Evolutionary conservation across 2,329 filamentous ascomycete species (phyloP).

Genomic region (Clonostachys rosea): DNA sequence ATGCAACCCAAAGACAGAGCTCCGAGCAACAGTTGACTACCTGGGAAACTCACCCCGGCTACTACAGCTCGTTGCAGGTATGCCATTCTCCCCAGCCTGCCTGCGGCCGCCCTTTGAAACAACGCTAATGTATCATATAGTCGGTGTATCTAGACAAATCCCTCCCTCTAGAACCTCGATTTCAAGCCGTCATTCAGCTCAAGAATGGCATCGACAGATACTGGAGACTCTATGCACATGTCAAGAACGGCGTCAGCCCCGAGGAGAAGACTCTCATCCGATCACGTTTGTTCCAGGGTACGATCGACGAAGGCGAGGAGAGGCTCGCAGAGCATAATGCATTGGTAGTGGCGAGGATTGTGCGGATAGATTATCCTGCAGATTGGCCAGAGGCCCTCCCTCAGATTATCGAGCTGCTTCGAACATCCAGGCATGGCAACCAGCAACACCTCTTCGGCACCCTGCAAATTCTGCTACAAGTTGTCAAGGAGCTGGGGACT

Average conservation of each 20-base stretch:
- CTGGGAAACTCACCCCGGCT: conserved; percentile 65
- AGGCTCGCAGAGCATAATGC: conserved; percentile 84
- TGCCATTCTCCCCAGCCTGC: conserved; percentile 1
- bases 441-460: conserved; percentile 65
- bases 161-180: conserved; percentile 72
- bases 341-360: conserved; percentile 79
- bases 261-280: conserved; percentile 77
- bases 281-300: conserved; percentile 68
- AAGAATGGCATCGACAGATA: conserved; percentile 96
- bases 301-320: conserved; percentile 70
- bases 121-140: conserved; percentile 30
- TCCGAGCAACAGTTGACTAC: conserved; percentile 66
- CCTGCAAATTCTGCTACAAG: conserved; percentile 73
- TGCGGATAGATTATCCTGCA: conserved; percentile 81
- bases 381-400: conserved; percentile 71
- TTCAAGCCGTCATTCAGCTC: conserved; percentile 87
- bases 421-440: conserved; percentile 44
- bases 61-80: conserved; percentile 67
- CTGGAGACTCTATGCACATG: conserved; percentile 64
- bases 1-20: conserved; percentile 59
- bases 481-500: conserved; percentile 86
- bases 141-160: conserved; percentile 77
- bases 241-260: conserved; percentile 62
- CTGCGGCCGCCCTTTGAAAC: neutral
- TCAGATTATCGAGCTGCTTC: conserved; percentile 60